Evolutionary conservation across 2,329 filamentous ascomycete genomes (phyloP), one percentile per base, ranked within the genome.

Genomic region (Capronia americana): DNA sequence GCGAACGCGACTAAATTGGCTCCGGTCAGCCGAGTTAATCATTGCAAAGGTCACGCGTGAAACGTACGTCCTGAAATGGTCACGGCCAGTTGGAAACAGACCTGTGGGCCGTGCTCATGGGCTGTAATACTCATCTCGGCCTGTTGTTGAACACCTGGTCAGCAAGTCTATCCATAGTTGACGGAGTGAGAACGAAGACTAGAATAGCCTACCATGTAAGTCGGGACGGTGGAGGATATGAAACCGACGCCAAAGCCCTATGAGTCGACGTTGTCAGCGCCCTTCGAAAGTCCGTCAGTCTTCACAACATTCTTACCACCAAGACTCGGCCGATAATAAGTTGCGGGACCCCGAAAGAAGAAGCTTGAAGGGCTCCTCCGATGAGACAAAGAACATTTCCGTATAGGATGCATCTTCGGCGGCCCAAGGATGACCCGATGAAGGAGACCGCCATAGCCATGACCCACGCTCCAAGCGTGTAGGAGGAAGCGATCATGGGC

Each of bases 301-400:
- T 50, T 50, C n/a, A n/a, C n/a, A n/a, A n/a, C n/a, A 50, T 10
- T 6, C 46, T 50, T 23, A 50, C 46, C 20, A 50, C 56, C 17
- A 63, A 24, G 4, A 63, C 51, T 44, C 60, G 26, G 5, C 60
- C 60, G 20, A 75, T 63, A 34, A 68, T 28, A 38, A 63, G 62
- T 10, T 65, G 60, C 6, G 66, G 38, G 54, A 75, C 66, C 50
- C 74, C 66, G 48, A 68, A 75, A 26, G 73, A 54, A 46, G 71
- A 68, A 12, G 70, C 76, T 66, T 79, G 77, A 58, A 80, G 78
- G 48, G 77, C 65, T 24, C 78, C 77, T 56, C 78, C 78, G 48
- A 79, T 57, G 10, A 79, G 77, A 76, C 79, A 78, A 67, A 88
- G 84, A 46, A 85, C 76, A 28, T 86, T 82, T 56, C 87, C 87